These are phyloP conservation scores for Epichloe sylvatica DNA, from an alignment of 2,329 filamentous ascomycete genomes.

Conservation along the genomic window DNA sequence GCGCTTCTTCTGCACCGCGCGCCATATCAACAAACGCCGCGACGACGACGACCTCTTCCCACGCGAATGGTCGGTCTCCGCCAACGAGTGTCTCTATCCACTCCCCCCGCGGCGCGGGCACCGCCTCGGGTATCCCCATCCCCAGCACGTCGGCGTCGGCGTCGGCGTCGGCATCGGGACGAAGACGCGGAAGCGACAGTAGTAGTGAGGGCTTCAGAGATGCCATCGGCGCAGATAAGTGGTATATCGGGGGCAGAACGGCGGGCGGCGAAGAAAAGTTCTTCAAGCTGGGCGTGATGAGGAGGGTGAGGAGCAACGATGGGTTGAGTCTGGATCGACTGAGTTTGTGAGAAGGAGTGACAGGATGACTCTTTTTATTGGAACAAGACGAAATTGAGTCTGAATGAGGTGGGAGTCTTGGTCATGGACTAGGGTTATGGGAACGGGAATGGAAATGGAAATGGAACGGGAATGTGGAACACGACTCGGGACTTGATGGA, in stretches of 20 bases:
- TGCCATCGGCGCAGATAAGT: constrained; percentile 58
- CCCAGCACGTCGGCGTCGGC: constrained; percentile 25
- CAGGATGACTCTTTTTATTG: neutral
- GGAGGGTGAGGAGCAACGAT: constrained; percentile 58
- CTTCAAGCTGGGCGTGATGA: constrained; percentile 67
- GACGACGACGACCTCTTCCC: constrained; percentile 10
- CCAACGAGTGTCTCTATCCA: constrained; percentile 17
- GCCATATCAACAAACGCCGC: constrained; percentile 13
- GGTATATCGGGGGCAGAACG: constrained; percentile 68
- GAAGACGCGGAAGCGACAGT: constrained; percentile 58
- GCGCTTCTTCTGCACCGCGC: constrained; percentile 11
- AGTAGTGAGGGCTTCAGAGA: constrained; percentile 65
- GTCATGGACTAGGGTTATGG: neutral
- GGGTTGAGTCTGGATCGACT: constrained; percentile 60
- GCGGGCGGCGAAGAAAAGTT: constrained; percentile 66
- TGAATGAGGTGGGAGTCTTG: no score
- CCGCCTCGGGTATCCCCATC: constrained; percentile 18
- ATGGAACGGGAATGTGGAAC: neutral
- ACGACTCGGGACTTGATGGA: no score
- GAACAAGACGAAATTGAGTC: neutral
- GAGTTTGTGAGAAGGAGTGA: constrained; percentile 44
- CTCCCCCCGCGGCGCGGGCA: constrained; percentile 13
- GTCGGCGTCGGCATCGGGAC: constrained; percentile 16
- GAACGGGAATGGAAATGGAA: neutral
- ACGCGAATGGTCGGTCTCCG: constrained; percentile 14